phyloP scores from a whole-genome alignment of 805 yeast species.

The Sugiyamaella americana region DNA sequence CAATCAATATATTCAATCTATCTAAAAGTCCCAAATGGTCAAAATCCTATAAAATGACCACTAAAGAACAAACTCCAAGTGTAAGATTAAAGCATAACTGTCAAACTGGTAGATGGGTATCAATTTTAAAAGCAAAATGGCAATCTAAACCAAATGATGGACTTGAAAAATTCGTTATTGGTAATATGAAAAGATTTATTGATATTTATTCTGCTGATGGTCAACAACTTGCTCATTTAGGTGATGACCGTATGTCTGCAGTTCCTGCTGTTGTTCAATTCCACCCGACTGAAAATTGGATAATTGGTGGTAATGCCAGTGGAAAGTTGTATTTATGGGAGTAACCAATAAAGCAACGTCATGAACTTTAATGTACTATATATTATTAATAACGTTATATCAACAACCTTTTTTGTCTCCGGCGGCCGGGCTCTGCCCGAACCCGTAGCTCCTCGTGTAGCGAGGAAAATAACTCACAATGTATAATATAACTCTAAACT shows the following conservation, averaged over 20 bases:
- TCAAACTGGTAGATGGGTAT: constrained; percentile 96
- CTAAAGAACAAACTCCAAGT: constrained; percentile 47
- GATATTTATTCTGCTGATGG: constrained; percentile 81
- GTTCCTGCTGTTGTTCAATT: constrained; percentile 86
- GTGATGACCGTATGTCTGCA: constrained; percentile 61
- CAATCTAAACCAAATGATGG: constrained; percentile 66
- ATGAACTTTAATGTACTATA: no score
- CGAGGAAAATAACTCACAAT: no score
- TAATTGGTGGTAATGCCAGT: constrained; percentile 89
- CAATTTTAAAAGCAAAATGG: constrained; percentile 85
- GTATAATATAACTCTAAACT: no score
- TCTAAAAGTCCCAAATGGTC: constrained; percentile 28
- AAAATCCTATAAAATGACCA: constrained; percentile 12
- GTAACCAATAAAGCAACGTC: constrained; percentile 7
- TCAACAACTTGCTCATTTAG: constrained; percentile 67
- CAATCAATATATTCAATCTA: constrained; percentile 64
- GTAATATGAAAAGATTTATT: constrained; percentile 82
- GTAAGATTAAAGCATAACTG: constrained; percentile 78
- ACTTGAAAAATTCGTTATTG: constrained; percentile 79
- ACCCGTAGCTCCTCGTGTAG: no score
- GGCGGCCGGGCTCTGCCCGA: no score
- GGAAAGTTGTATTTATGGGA: constrained; percentile 72
- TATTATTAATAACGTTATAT: no score
- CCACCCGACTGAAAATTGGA: constrained; percentile 86
- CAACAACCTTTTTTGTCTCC: no score